These are phyloP conservation scores for Coemansia sp. DNA, from an alignment of 192 early-diverging fungal genomes.

Conservation along the genomic window DNA sequence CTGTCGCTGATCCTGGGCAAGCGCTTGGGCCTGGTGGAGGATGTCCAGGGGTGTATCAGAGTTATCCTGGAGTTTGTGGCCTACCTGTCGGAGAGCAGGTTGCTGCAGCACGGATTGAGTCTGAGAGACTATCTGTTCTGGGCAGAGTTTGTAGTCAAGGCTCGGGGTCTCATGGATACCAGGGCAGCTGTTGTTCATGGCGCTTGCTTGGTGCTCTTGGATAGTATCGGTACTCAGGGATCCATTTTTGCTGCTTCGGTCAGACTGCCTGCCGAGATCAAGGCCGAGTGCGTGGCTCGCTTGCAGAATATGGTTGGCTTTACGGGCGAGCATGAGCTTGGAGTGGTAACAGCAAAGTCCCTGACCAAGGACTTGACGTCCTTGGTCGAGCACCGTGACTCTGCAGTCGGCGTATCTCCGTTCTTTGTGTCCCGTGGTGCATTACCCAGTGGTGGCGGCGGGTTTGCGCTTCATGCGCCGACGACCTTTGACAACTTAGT, in stretches of 20 bases:
- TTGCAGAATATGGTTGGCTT: slow-evolving; percentile 47
- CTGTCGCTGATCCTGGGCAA: slow-evolving; percentile 62
- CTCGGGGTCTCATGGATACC: slow-evolving; percentile 52
- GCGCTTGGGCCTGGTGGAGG: slow-evolving; percentile 44
- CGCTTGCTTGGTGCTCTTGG: slow-evolving; percentile 85
- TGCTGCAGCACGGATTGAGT: slow-evolving; percentile 58
- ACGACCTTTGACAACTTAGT: slow-evolving; percentile 86
- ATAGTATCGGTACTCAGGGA: slow-evolving; percentile 86
- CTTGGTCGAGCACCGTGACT: slow-evolving; percentile 4
- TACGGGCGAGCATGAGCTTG: slow-evolving; percentile 9
- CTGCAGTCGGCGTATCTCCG: slow-evolving; percentile 70
- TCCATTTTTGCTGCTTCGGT: slow-evolving; percentile 11
- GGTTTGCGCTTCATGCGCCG: slow-evolving; percentile 85
- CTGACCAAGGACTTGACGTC: background rate
- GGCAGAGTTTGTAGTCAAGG: slow-evolving; percentile 77
- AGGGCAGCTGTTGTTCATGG: slow-evolving; percentile 75
- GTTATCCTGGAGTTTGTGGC: slow-evolving; percentile 80
- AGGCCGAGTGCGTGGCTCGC: slow-evolving; percentile 43
- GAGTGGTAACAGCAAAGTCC: slow-evolving; percentile 27
- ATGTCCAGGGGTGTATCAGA: slow-evolving; percentile 48
- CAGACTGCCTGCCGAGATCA: slow-evolving; percentile 21
- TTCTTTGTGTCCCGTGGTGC: slow-evolving; percentile 67
- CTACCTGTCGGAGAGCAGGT: slow-evolving; percentile 57
- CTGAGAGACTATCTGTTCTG: slow-evolving; percentile 92
- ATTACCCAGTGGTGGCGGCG: slow-evolving; percentile 35